Base-by-base conservation (phyloP, 2,329 filamentous ascomycete genomes). In the Penicillium sp. region DNA sequence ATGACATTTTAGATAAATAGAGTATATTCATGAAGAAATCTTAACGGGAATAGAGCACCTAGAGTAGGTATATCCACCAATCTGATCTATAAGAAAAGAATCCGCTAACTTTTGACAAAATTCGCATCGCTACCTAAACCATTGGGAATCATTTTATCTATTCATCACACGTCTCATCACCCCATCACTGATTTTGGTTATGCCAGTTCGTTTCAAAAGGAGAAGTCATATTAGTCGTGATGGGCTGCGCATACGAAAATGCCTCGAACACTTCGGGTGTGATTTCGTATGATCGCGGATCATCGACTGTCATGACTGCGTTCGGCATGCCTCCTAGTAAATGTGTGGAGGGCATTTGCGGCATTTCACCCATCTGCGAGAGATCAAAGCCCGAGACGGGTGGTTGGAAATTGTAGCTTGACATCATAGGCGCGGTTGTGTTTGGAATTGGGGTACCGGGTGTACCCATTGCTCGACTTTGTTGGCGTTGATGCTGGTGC, bases 261-360 rank as follows among this genome's bases (percentile, higher is more conserved):
- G 76, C 76, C 55, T 78, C 76, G 26, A 77, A 77, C 9, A 78
- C 73, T 57, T 79, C 76, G 1, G 75, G 73, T 2, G 75, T 75
- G 11, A 78, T 76, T 46, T 77, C 73, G 46, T 75, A 76, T n/a
- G 70, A 64, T 3, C 66, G 65, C 1, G 74, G 69, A 24, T 70
- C 68, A 37, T 78, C 71, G 14, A 74, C 64, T n/a, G 73, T 70
- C 55, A 78, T 73, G 21, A 71, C 66, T 9, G 72, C 65, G 10
- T 72, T 69, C 4, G 72, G 65, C 61, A 73, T 69, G 6, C 70
- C 70, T 29, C 70, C 68, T 8, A 73, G 48, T 14, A 71, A 52
- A 56, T 74, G 69, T 8, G 69, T 67, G 1, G 69, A 50, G 1
- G 63, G 61, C 61, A 73, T 60, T 8, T 63, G 69, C 3, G 68